Evolutionary conservation across 2,329 filamentous ascomycete genomes (phyloP), one percentile per base, ranked within the genome.

Genomic region (Xylaria sp.): DNA sequence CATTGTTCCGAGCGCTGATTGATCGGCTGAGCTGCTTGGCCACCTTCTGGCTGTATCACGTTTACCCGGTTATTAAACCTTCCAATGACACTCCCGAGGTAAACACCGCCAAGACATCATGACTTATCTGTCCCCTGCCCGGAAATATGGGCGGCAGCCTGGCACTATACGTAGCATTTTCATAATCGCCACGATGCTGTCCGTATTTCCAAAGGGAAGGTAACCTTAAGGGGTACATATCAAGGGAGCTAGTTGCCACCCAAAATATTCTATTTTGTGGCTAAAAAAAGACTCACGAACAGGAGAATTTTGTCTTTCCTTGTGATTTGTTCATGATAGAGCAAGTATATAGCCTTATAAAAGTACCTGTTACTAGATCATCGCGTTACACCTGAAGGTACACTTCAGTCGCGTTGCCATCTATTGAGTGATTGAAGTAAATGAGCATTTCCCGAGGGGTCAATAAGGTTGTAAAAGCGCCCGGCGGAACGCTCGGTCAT

Each of bases 11-110:
- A 60, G 25, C 50, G 67, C 71, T 76, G 70, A 77, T 76, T 77
- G 74, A 75, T 69, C 70, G 73, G 63, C 73, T 70, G 67, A 67
- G 69, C 72, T 67, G 65, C 67, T 65, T 71, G 69, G 58, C 63
- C 57, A 63, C 67, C 69, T 75, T 77, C 74, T 76, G 75, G 75
- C 74, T 76, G 74, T 76, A 75, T 74, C 66, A 67, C 51, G 69
- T 77, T 77, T 77, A 77, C 73, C 75, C 75, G 75, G 75, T 70
- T 74, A 74, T 74, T 75, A 73, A 73, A 70, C 67, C 63, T 72
- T 73, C 75, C 75, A 77, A 77, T 76, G 66, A 73, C 69, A 76
- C 71, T 65, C 65, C 67, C 64, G 56, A 52, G 51, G 72, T 73
- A 75, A 69, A 75, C 74, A 63, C 69, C 69, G 73, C 73, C 73